Evolutionary conservation across 371 early-diverging fungal genomes (phyloP).

Genomic region (Mortierella sp.): DNA sequence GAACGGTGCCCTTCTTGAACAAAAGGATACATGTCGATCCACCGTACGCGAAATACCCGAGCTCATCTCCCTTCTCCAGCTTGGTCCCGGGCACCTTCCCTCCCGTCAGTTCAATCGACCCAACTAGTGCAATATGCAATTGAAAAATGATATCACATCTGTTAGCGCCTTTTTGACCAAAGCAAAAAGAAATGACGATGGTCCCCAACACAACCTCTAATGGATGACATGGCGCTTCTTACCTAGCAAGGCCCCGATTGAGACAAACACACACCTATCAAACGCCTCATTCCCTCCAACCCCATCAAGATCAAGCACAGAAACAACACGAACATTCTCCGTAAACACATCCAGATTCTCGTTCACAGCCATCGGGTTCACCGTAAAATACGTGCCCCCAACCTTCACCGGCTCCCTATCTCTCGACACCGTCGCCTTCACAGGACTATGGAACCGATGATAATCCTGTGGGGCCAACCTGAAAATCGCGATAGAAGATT

Average conservation of each 20-base stretch:
- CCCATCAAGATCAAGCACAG: constrained; percentile 46
- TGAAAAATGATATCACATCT: constrained; percentile 1
- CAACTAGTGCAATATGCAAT: constrained; percentile 37
- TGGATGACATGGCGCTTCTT: background rate
- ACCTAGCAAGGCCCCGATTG: constrained; percentile 62
- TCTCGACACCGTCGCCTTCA: constrained; percentile 64
- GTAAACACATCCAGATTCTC: constrained; percentile 64
- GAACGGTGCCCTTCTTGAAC: constrained; percentile 69
- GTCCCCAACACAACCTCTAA: background rate
- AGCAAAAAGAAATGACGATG: background rate
- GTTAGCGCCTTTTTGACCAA: background rate
- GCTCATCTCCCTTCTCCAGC: constrained; percentile 70
- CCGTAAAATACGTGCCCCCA: constrained; percentile 46
- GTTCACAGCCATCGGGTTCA: constrained; percentile 66
- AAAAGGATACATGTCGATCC: constrained; percentile 76
- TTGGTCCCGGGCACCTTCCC: constrained; percentile 50
- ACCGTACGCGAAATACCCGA: constrained; percentile 77
- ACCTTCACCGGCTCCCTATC: constrained; percentile 19
- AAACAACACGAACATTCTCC: constrained; percentile 62
- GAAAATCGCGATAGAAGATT: constrained; percentile 75
- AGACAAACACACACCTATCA: constrained; percentile 59
- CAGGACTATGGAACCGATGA: constrained; percentile 82
- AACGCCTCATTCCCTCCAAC: constrained; percentile 17
- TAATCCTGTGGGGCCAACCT: constrained; percentile 88
- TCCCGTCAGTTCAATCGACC: constrained; percentile 63